Evolutionary conservation across 345 rosid genomes (phyloP).

Genomic region (Gossypium stocksii): DNA sequence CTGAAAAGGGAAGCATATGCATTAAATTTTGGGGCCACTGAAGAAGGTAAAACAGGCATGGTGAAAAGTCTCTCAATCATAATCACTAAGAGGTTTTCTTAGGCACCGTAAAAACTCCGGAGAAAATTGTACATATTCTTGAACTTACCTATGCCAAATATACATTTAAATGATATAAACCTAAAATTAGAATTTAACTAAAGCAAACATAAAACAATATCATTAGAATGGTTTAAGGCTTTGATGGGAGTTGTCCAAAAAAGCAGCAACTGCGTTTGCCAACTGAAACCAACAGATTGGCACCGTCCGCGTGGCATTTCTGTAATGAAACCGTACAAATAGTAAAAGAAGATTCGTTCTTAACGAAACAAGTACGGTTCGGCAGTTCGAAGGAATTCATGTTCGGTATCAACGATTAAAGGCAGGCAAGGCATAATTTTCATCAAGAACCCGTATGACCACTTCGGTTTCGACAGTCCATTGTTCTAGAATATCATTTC

Average conservation of each 20-base stretch:
- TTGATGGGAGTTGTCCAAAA: slow-evolving; percentile 5
- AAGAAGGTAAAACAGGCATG: slow-evolving; percentile 6
- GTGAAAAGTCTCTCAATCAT: slow-evolving; percentile 6
- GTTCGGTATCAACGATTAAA: neutral
- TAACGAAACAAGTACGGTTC: neutral
- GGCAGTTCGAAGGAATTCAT: too few relatives aligned
- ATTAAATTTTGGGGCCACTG: slow-evolving; percentile 5
- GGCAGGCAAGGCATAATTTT: neutral
- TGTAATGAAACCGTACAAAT: neutral
- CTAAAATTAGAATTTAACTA: neutral
- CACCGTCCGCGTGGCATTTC: neutral
- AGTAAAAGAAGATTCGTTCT: neutral
- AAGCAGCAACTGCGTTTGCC: neutral
- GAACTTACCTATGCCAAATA: slow-evolving; percentile 4
- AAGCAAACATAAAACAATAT: neutral
- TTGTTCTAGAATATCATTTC: too few relatives aligned
- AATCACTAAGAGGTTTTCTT: slow-evolving; percentile 13
- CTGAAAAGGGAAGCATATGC: slow-evolving; percentile 2
- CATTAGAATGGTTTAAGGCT: neutral
- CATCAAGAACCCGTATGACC: neutral
- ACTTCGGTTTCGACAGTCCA: too few relatives aligned
- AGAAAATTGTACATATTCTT: neutral
- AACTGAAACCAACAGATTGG: neutral
- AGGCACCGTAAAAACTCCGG: neutral
- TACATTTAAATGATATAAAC: neutral